Conservation (phyloP, 2,329 filamentous ascomycete genomes). For the Aureobasidium sp. region DNA sequence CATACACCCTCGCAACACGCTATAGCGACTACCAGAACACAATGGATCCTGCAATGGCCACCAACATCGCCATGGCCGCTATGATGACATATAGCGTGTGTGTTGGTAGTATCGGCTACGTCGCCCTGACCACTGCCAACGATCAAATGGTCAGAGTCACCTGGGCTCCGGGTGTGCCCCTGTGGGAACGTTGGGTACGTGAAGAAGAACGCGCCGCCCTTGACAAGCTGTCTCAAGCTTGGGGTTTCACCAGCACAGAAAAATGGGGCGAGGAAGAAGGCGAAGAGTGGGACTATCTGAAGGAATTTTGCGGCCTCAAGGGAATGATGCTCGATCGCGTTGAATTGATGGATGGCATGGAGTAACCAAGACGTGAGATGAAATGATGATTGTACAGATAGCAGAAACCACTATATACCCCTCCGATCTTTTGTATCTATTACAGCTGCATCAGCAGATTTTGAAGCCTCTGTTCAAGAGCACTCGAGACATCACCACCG, state of each 20-base stretch:
- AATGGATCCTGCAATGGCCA: conserved; percentile 69
- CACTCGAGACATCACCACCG: conserved; percentile 27
- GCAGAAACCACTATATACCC: background rate
- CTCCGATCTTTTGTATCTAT: conserved; percentile 9
- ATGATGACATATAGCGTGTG: conserved; percentile 77
- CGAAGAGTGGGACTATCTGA: conserved; percentile 76
- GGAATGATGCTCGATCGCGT: conserved; percentile 87
- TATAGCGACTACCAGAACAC: conserved; percentile 58
- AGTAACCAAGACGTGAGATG: conserved; percentile 32
- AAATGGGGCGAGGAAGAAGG: conserved; percentile 85
- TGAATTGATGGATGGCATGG: conserved; percentile 89
- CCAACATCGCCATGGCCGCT: conserved; percentile 68
- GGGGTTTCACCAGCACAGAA: conserved; percentile 79
- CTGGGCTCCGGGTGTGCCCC: conserved; percentile 73
- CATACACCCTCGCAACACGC: conserved; percentile 62
- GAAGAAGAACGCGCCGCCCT: conserved; percentile 85
- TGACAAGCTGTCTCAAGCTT: conserved; percentile 77
- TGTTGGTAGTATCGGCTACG: conserved; percentile 70
- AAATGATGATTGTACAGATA: background rate
- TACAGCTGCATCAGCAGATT: conserved; percentile 45
- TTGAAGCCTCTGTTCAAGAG: conserved; percentile 39
- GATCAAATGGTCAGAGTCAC: conserved; percentile 93
- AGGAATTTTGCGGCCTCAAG: conserved; percentile 71
- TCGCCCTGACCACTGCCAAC: conserved; percentile 79
- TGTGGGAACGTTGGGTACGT: conserved; percentile 74